Conservation (phyloP, 306 rosid genomes). For the Dalbergia oliveri region DNA sequence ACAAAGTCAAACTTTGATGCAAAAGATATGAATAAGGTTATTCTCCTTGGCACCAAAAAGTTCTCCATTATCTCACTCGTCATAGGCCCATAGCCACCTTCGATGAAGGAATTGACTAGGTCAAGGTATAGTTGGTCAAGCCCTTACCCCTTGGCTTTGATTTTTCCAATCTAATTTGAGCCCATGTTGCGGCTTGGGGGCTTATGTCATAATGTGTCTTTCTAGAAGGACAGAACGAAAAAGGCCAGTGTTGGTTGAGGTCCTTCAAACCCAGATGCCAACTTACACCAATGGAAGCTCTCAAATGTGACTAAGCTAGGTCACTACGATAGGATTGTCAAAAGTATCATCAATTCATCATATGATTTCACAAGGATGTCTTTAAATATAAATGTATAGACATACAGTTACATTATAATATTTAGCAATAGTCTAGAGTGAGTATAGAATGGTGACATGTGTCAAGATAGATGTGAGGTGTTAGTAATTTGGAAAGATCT, state of each 20-base stretch:
- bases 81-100: neutral
- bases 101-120: neutral
- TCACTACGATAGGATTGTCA: neutral
- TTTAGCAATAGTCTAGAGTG: too few species aligned
- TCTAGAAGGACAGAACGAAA: neutral
- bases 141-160: neutral
- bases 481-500: too few species aligned
- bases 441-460: too few species aligned
- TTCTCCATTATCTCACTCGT: neutral
- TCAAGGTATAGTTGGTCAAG: neutral
- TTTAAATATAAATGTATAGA: too few species aligned
- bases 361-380: neutral
- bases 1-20: neutral
- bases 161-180: too few species aligned
- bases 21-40: neutral
- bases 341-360: neutral
- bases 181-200: neutral
- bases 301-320: neutral
- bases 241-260: neutral
- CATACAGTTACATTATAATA: too few species aligned
- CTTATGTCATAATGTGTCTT: neutral
- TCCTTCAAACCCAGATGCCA: slow-evolving; percentile 14
- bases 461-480: too few species aligned
- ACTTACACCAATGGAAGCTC: slow-evolving; percentile 18
- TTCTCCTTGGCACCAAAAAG: neutral